phyloP scores from a whole-genome alignment of 1,284 basidiomycete species.

The Trametes versicolor region DNA sequence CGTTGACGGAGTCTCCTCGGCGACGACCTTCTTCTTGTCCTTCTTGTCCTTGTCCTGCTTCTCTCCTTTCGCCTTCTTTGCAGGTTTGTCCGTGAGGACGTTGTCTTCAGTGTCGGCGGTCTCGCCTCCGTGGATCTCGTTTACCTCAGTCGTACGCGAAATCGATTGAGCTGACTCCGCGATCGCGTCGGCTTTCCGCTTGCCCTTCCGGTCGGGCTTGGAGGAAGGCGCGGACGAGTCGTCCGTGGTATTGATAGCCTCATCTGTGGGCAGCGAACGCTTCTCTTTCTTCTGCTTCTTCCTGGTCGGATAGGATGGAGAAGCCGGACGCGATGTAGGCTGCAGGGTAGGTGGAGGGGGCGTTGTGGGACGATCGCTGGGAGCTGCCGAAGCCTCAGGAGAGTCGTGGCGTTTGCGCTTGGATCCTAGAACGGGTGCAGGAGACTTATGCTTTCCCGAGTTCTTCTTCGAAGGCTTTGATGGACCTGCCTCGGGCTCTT shows the following conservation, averaged over 20 bases:
- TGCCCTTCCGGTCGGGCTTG: conserved; percentile 23
- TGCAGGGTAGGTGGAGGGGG: neutral
- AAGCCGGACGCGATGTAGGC: neutral
- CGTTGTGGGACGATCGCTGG: neutral
- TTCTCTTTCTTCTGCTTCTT: conserved; percentile 32
- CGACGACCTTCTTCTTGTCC: neutral
- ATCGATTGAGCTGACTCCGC: neutral
- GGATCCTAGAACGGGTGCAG: conserved; percentile 2
- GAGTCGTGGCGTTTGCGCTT: conserved; percentile 31
- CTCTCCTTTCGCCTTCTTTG: conserved; percentile 16
- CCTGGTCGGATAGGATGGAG: conserved; percentile 15
- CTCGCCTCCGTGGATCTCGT: conserved; percentile 3
- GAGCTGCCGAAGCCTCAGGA: neutral
- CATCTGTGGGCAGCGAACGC: neutral
- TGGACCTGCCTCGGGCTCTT: neutral
- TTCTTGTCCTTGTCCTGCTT: conserved; percentile 15
- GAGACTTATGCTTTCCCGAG: conserved; percentile 4
- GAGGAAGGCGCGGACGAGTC: neutral
- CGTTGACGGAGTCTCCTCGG: neutral
- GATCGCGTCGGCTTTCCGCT: conserved; percentile 15
- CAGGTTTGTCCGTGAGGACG: neutral
- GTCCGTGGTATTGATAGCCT: neutral
- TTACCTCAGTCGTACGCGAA: neutral
- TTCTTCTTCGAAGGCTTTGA: conserved; percentile 14
- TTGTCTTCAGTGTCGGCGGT: conserved; percentile 14